Percentiles rank a stretch among this genome's conserved stretches.
Evolutionary conservation across 495 filamentous ascomycete species (phyloP).

Genomic region (Bacidia gigantensis): DNA sequence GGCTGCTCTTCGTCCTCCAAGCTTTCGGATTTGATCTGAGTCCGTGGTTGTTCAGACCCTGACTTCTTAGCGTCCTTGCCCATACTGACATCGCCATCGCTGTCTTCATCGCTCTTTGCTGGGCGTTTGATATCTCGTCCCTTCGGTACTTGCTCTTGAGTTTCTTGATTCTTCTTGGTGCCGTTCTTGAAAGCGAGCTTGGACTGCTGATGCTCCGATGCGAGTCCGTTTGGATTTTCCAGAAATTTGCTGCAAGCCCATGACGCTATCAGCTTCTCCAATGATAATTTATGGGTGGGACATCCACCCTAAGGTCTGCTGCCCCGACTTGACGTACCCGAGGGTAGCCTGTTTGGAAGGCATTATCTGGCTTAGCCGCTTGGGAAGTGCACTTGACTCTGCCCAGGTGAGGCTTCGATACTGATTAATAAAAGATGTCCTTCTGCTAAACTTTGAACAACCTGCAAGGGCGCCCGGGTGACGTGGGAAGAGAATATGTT

Average conservation of each 20-base stretch:
- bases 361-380: slow-evolving; percentile 13
- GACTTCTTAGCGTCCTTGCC: background rate
- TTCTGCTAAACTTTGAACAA: too few relatives aligned
- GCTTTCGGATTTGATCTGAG: background rate
- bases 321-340: slow-evolving; percentile 76
- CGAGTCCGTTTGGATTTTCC: slow-evolving; percentile 10
- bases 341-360: slow-evolving; percentile 67
- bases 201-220: slow-evolving; percentile 15
- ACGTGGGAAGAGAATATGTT: background rate
- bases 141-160: background rate
- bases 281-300: background rate
- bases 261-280: slow-evolving; percentile 2
- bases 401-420: background rate
- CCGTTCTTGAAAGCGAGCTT: slow-evolving; percentile 16
- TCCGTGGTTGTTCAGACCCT: background rate
- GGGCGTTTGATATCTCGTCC: background rate
- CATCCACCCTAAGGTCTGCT: slow-evolving; percentile 75
- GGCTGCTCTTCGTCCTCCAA: background rate
- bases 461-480: too few relatives aligned
- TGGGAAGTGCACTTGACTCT: slow-evolving; percentile 4
- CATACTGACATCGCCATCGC: slow-evolving; percentile 3
- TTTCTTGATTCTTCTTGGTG: background rate
- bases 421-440: too few relatives aligned
- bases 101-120: background rate
- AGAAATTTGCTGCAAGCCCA: slow-evolving; percentile 15